Percentiles rank a stretch among this genome's conserved stretches.
Conservation (phyloP, 108 stramenopile genomes). For the Asterionellopsis glacialis region DNA sequence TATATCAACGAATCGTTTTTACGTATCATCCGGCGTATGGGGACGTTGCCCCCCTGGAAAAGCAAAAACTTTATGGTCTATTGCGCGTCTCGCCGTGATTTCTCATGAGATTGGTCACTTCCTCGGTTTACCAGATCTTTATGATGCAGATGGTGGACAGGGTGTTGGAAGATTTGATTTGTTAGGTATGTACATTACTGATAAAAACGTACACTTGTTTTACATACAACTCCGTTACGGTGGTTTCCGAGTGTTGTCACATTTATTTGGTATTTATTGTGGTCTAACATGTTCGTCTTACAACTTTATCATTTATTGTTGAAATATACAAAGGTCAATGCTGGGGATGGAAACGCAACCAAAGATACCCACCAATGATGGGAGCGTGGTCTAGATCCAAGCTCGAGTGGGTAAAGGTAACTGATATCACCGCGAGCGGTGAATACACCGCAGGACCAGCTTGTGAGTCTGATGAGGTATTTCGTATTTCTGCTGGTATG, state of each 20-base stretch:
- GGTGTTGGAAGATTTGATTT: slow-evolving; percentile 25
- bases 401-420: slow-evolving; percentile 46
- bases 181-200: slow-evolving; percentile 41
- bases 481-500: slow-evolving; percentile 35
- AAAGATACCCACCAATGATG: slow-evolving; percentile 38
- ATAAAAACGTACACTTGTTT: too few relatives aligned
- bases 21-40: slow-evolving; percentile 33
- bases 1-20: slow-evolving; percentile 33
- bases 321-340: slow-evolving; percentile 16
- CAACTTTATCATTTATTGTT: background rate
- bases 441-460: slow-evolving; percentile 31
- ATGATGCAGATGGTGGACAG: slow-evolving; percentile 9
- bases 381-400: slow-evolving; percentile 42
- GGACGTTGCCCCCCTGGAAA: slow-evolving; percentile 12
- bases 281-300: background rate
- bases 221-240: too few relatives aligned
- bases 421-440: slow-evolving; percentile 28
- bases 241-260: too few relatives aligned
- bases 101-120: slow-evolving; percentile 21
- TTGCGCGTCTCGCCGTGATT: slow-evolving; percentile 10
- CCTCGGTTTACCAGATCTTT: slow-evolving; percentile 15
- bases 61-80: slow-evolving; percentile 23
- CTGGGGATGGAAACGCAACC: slow-evolving; percentile 16
- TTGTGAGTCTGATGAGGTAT: slow-evolving; percentile 26
- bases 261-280: too few relatives aligned